Percentiles rank a stretch among this genome's conserved stretches.
Conservation (phyloP, 2,329 filamentous ascomycete species). For the Exophiala sp. region DNA sequence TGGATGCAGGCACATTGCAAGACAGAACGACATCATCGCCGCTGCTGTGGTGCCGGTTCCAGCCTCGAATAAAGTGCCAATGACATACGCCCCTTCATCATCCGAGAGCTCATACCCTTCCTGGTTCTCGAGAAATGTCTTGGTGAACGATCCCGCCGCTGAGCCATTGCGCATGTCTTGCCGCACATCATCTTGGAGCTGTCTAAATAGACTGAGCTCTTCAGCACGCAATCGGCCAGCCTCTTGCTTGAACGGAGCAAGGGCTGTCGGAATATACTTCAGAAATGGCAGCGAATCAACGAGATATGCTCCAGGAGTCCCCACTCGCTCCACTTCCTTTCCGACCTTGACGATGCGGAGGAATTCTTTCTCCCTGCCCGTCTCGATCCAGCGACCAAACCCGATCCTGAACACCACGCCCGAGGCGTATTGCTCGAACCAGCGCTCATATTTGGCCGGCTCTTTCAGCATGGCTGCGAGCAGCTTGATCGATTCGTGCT, state of each 20-base stretch:
- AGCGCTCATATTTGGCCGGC: constrained; percentile 34
- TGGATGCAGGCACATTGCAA: constrained; percentile 30
- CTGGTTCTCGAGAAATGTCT: constrained; percentile 32
- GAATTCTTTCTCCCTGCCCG: constrained; percentile 20
- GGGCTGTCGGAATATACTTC: constrained; percentile 27
- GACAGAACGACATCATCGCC: constrained; percentile 31
- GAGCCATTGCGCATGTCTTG: constrained; percentile 30
- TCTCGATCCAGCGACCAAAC: constrained; percentile 32
- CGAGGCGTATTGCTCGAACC: constrained; percentile 37
- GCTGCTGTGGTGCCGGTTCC: constrained; percentile 32
- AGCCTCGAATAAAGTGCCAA: constrained; percentile 34
- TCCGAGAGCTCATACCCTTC: constrained; percentile 5
- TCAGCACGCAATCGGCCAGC: constrained; percentile 25
- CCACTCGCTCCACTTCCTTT: constrained; percentile 35
- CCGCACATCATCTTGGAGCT: constrained; percentile 39
- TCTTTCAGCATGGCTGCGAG: constrained; percentile 31
- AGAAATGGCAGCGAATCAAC: constrained; percentile 33
- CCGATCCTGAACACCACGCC: constrained; percentile 37
- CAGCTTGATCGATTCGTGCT: constrained; percentile 30
- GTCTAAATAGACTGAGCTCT: constrained; percentile 35
- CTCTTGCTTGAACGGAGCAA: constrained; percentile 34
- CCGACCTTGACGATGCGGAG: constrained; percentile 33
- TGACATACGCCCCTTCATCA: constrained; percentile 41
- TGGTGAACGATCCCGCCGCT: constrained; percentile 33
- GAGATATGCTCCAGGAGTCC: constrained; percentile 36